Conservation (phyloP, 768 basidiomycete genomes). For the Hemileccinum rubropunctum region DNA sequence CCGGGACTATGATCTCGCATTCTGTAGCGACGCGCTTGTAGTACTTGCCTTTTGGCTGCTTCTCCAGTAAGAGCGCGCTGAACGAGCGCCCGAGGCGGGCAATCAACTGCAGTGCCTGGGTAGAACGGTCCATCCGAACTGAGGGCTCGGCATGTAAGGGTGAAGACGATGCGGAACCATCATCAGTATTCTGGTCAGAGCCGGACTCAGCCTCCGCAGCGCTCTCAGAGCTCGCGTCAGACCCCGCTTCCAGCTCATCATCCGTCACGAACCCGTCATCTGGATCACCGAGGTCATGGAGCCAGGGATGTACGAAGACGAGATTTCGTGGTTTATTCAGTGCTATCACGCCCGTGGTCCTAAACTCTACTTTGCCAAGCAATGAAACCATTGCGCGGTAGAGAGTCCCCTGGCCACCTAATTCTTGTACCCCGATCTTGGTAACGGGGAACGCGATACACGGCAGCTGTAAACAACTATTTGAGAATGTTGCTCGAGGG, state of each 20-base stretch:
- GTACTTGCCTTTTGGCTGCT: background rate
- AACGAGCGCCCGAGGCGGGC: constrained; percentile 1
- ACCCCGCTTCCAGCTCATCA: background rate
- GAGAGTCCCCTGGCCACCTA: no score
- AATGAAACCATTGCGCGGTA: no score
- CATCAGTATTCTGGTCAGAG: background rate
- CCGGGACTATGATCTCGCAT: background rate
- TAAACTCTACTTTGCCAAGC: constrained; percentile 3
- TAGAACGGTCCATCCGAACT: background rate
- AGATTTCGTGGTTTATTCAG: background rate
- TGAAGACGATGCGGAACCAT: background rate
- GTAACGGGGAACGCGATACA: no score
- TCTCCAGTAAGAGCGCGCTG: constrained; percentile 1
- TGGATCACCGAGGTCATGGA: constrained; percentile 1
- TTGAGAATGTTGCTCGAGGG: no score
- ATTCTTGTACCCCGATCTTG: no score
- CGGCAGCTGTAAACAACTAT: no score
- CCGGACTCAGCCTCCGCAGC: background rate
- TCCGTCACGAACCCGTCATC: background rate
- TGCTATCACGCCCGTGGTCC: background rate
- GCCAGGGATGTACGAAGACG: constrained; percentile 9
- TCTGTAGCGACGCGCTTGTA: constrained; percentile 19
- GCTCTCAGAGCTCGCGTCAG: no score
- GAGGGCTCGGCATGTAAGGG: background rate
- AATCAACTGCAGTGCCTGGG: constrained; percentile 1